These are phyloP conservation scores for Polytrichum commune DNA, from an alignment of 225 moss, liverwort and hornwort species.

Conservation along the genomic window DNA sequence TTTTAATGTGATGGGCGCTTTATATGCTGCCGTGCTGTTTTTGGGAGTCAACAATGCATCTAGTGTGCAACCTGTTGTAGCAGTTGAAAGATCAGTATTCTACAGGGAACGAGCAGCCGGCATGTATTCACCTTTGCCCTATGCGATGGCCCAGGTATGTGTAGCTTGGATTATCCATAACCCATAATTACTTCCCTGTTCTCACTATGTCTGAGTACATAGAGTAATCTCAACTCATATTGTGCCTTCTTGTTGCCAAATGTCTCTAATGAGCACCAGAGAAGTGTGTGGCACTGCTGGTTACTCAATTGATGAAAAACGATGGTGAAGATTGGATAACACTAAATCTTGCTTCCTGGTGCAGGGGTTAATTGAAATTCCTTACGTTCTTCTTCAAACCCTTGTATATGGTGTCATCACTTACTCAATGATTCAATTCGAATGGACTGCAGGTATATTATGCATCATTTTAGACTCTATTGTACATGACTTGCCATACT, in stretches of 20 bases:
- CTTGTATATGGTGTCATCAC: slow-evolving; percentile 61
- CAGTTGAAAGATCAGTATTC: slow-evolving; percentile 87
- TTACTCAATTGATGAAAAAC: too few relatives aligned
- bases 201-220: too few relatives aligned
- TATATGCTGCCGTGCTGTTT: slow-evolving; percentile 87
- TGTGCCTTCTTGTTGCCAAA: too few relatives aligned
- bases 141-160: slow-evolving; percentile 80
- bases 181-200: too few relatives aligned
- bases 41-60: slow-evolving; percentile 89
- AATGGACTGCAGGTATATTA: slow-evolving; percentile 67
- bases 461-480: not conserved
- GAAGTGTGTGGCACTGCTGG: too few relatives aligned
- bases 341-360: not conserved
- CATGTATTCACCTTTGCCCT: slow-evolving; percentile 87
- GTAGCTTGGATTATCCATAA: not conserved
- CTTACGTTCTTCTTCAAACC: slow-evolving; percentile 77
- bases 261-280: too few relatives aligned
- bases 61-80: slow-evolving; percentile 83
- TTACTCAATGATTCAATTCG: slow-evolving; percentile 84
- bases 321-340: too few relatives aligned
- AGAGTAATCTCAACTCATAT: too few relatives aligned
- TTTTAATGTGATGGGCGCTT: slow-evolving; percentile 86
- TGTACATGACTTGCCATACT: too few relatives aligned
- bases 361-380: slow-evolving; percentile 87
- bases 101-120: slow-evolving; percentile 94